A percentile compares a stretch with the other conserved stretches of the same genome.
phyloP scores from a whole-genome alignment of 768 basidiomycete species.

The Amanita thiersii region DNA sequence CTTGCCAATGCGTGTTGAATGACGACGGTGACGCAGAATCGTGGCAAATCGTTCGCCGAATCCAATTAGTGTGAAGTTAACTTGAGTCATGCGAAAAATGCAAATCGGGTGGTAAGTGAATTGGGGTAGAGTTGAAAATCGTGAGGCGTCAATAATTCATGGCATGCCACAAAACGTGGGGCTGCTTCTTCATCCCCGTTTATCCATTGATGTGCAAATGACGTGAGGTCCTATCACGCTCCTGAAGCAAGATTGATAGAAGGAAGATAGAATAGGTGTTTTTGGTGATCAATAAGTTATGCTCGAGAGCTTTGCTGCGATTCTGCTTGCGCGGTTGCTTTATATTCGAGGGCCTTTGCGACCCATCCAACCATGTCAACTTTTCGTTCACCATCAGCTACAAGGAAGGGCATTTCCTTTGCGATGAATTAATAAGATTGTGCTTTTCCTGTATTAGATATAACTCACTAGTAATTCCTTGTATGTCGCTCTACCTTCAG shows the following conservation, averaged over 20 bases:
- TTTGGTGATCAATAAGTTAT: neutral
- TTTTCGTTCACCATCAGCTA: constrained; percentile 43
- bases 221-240: neutral
- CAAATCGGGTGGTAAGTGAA: no score
- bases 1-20: no score
- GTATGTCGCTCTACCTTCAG: constrained; percentile 75
- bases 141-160: no score
- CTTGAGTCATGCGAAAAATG: no score
- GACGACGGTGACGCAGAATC: no score
- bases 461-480: constrained; percentile 65
- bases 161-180: no score
- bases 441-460: neutral
- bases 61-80: no score
- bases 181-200: no score
- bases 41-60: no score
- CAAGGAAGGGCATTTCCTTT: constrained; percentile 81
- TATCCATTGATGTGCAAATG: no score
- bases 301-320: constrained; percentile 10
- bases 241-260: neutral
- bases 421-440: constrained; percentile 4
- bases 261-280: neutral
- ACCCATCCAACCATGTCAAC: constrained; percentile 91
- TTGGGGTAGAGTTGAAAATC: no score
- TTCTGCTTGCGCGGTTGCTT: constrained; percentile 8
- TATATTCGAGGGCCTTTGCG: constrained; percentile 32